A percentile compares a stretch with the other conserved stretches of the same genome.
Conservation (phyloP, 805 yeast species). For the Metschnikowia bowlesiae region DNA sequence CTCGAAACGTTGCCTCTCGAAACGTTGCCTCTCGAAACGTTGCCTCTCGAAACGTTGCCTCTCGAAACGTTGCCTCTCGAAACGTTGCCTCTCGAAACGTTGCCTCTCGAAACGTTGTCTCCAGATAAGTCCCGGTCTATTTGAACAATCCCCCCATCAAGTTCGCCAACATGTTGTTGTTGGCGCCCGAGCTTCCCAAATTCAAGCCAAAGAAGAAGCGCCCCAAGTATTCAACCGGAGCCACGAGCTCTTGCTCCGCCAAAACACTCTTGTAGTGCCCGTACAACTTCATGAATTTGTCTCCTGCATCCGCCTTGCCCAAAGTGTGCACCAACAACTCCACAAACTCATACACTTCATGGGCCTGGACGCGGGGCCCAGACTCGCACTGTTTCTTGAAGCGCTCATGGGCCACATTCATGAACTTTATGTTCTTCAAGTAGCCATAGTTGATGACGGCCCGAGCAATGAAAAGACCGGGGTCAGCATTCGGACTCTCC, state of each 20-base stretch:
- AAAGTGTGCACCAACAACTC: slow-evolving; percentile 62
- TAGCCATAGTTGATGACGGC: slow-evolving; percentile 72
- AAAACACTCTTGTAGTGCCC: slow-evolving; percentile 43
- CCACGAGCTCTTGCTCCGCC: slow-evolving; percentile 30
- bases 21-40: no score
- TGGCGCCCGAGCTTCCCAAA: slow-evolving; percentile 32
- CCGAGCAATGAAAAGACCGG: slow-evolving; percentile 42
- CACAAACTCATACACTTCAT: slow-evolving; percentile 54
- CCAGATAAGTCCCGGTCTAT: slow-evolving; percentile 6
- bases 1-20: no score
- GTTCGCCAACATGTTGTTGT: slow-evolving; percentile 43
- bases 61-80: no score
- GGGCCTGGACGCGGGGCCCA: slow-evolving; percentile 11
- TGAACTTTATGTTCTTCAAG: slow-evolving; percentile 61
- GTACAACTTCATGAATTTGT: slow-evolving; percentile 51
- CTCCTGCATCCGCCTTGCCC: slow-evolving; percentile 44
- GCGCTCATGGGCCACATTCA: slow-evolving; percentile 29
- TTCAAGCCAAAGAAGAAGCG: slow-evolving; percentile 56
- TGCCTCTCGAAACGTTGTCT: no score
- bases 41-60: no score
- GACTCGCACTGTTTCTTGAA: slow-evolving; percentile 23
- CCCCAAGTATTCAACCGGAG: slow-evolving; percentile 56
- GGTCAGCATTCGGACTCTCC: slow-evolving; percentile 15
- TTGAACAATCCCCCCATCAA: slow-evolving; percentile 61
- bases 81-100: no score